phyloP scores from a whole-genome alignment of 495 filamentous ascomycete genomes.

The Geoglossum glabrum region DNA sequence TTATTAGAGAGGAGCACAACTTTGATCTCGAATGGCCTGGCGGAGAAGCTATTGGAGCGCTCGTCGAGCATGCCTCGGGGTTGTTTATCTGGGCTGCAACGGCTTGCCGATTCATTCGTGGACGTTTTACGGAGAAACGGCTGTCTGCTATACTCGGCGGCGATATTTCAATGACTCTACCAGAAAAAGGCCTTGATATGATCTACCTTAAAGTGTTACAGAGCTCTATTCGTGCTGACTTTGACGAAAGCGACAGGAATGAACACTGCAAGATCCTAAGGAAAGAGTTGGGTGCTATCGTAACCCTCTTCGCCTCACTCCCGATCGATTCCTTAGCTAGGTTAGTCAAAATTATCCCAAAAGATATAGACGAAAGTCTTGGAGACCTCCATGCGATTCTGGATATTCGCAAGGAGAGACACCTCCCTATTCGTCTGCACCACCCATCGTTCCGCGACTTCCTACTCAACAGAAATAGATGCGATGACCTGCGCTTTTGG shows the following conservation, averaged over 20 bases:
- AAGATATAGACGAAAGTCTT: too few relatives aligned
- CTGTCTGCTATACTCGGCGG: background rate
- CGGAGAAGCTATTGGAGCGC: background rate
- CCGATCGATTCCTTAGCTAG: background rate
- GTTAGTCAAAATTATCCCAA: background rate
- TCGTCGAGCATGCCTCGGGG: slow-evolving; percentile 5
- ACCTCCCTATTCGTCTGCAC: too few relatives aligned
- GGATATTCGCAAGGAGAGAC: too few relatives aligned
- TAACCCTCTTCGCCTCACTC: background rate
- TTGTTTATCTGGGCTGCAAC: slow-evolving; percentile 6
- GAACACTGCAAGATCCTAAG: background rate
- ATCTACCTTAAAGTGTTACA: background rate
- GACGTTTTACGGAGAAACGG: background rate
- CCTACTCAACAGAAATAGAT: too few relatives aligned
- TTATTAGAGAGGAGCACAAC: background rate
- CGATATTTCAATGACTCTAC: background rate
- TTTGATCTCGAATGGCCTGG: background rate
- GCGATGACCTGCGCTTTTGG: too few relatives aligned
- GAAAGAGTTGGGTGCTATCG: background rate
- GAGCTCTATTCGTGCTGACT: background rate
- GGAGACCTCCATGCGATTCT: too few relatives aligned
- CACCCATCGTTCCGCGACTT: too few relatives aligned
- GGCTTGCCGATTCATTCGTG: slow-evolving; percentile 1
- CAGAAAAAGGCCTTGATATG: background rate
- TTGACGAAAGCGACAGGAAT: background rate